Evolutionary conservation across 2,329 filamentous ascomycete species (phyloP).

Genomic region (Endothia cerciana): DNA sequence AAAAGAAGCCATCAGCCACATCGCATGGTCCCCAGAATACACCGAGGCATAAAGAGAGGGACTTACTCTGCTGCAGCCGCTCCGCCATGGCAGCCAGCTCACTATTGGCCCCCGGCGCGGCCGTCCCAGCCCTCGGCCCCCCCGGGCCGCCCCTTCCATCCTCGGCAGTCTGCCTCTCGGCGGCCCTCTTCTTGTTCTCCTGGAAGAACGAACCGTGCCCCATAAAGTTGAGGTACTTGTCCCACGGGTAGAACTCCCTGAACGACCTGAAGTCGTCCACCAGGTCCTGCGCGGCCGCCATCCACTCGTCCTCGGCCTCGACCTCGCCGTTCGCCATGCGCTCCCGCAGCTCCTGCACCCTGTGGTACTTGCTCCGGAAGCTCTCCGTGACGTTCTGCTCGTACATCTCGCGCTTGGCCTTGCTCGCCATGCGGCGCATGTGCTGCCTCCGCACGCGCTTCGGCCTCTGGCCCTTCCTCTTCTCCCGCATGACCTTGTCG

Average conservation of each 20-base stretch:
- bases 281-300: constrained; percentile 61
- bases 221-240: constrained; percentile 65
- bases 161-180: constrained; percentile 30
- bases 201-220: constrained; percentile 45
- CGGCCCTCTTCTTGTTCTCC: constrained; percentile 37
- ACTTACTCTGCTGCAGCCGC: constrained; percentile 57
- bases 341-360: constrained; percentile 48
- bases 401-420: constrained; percentile 35
- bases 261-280: constrained; percentile 67
- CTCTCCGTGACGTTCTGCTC: constrained; percentile 36
- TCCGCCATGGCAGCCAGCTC: constrained; percentile 61
- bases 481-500: constrained; percentile 35
- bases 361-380: constrained; percentile 44
- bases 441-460: constrained; percentile 26
- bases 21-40: background rate
- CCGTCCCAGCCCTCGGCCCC: no score
- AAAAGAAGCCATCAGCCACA: constrained; percentile 9
- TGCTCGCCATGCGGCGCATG: constrained; percentile 33
- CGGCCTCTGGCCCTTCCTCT: constrained; percentile 20
- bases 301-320: constrained; percentile 56
- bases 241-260: constrained; percentile 68
- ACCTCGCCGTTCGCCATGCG: constrained; percentile 47
- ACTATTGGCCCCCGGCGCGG: constrained; percentile 37
- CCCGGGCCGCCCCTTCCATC: constrained; percentile 19
- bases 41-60: constrained; percentile 3